phyloP scores from a whole-genome alignment of 169 alveolate genomes.

The Perkinsus marinus region DNA sequence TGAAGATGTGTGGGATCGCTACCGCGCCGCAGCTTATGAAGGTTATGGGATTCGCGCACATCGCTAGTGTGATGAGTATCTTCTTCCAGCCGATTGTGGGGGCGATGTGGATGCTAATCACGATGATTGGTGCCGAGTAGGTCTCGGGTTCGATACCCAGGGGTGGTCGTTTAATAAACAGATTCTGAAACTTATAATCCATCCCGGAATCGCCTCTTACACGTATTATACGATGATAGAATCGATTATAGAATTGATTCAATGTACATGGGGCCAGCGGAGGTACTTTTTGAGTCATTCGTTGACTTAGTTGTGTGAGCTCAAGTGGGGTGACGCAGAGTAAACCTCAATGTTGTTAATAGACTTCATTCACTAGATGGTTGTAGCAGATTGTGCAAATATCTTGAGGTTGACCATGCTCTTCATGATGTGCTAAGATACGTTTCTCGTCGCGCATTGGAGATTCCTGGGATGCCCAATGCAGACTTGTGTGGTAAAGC shows the following conservation, averaged over 20 bases:
- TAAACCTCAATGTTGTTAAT: no score
- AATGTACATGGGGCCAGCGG: no score
- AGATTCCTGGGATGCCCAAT: background rate
- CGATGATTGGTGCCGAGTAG: background rate
- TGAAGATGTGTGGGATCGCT: background rate
- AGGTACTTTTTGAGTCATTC: no score
- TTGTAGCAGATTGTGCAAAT: no score
- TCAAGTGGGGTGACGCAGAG: no score
- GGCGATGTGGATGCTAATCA: background rate
- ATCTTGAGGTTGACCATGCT: no score
- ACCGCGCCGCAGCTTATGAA: background rate
- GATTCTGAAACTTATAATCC: no score
- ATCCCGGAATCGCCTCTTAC: no score
- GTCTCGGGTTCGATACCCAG: background rate
- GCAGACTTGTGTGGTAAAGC: background rate
- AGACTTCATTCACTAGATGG: background rate
- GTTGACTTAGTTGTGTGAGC: no score
- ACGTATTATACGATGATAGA: no score
- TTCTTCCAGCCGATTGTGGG: background rate
- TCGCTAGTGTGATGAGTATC: background rate
- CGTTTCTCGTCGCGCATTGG: background rate
- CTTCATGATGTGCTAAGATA: background rate
- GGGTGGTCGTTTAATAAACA: no score
- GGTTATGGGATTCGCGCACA: background rate
- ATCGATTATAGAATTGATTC: no score